Percentiles rank a stretch among this genome's conserved stretches.
phyloP scores from a whole-genome alignment of 345 rosid genomes.

The Angophora floribunda region DNA sequence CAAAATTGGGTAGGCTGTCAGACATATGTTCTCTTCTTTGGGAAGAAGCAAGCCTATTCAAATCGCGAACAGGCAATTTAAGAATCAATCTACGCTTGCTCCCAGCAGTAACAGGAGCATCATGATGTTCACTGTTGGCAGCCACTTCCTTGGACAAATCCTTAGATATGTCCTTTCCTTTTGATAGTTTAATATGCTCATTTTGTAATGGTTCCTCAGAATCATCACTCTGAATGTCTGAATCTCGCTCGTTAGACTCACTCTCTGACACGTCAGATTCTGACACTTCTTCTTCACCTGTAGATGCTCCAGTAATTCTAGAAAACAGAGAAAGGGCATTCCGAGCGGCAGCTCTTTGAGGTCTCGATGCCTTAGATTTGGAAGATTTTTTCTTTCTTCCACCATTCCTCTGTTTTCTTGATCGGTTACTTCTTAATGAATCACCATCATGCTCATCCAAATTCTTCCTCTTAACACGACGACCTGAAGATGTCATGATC shows the following conservation, averaged over 20 bases:
- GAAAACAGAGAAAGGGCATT: slow-evolving; percentile 84
- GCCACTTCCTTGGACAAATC: slow-evolving; percentile 42
- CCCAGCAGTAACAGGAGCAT: slow-evolving; percentile 34
- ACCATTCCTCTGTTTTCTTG: slow-evolving; percentile 46
- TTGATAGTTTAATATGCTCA: slow-evolving; percentile 41
- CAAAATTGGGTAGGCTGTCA: slow-evolving; percentile 19
- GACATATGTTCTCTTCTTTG: slow-evolving; percentile 11
- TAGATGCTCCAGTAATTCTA: slow-evolving; percentile 71
- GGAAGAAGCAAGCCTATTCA: slow-evolving; percentile 29
- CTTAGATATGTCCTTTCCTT: slow-evolving; percentile 55
- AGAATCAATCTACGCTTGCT: slow-evolving; percentile 62
- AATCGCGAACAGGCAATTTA: slow-evolving; percentile 55
- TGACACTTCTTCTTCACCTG: slow-evolving; percentile 69
- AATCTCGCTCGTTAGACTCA: slow-evolving; percentile 52
- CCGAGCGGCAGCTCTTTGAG: slow-evolving; percentile 93
- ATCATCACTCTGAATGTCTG: slow-evolving; percentile 55
- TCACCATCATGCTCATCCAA: slow-evolving; percentile 63
- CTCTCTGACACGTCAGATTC: slow-evolving; percentile 65
- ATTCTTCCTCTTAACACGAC: slow-evolving; percentile 85
- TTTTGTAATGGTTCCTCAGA: slow-evolving; percentile 39
- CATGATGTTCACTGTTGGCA: slow-evolving; percentile 22
- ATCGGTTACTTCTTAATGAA: slow-evolving; percentile 25
- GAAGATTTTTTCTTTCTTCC: slow-evolving; percentile 53
- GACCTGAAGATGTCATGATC: slow-evolving; percentile 85
- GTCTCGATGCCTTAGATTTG: slow-evolving; percentile 64